phyloP scores from a whole-genome alignment of 495 filamentous ascomycete genomes.

The Apiosordaria backusii region DNA sequence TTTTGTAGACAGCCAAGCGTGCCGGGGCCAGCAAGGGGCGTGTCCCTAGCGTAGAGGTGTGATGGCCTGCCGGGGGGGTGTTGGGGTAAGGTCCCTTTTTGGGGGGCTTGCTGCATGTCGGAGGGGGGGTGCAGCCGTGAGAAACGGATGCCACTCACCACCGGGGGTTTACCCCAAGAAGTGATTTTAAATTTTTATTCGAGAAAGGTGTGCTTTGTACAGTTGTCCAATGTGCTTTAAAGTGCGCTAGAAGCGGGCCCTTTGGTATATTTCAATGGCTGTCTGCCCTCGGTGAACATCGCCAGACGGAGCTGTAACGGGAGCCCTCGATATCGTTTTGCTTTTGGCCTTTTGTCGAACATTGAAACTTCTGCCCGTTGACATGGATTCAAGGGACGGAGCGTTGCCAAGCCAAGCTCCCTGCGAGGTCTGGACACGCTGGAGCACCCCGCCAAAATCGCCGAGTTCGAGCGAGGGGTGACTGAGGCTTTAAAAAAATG shows the following conservation, averaged over 20 bases:
- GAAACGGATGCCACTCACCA: conserved; percentile 7
- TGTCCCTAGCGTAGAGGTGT: conserved; percentile 12
- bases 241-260: neutral
- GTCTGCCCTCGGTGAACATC: neutral
- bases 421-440: conserved; percentile 10
- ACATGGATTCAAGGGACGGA: conserved; percentile 6
- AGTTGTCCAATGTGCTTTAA: neutral
- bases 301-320: neutral
- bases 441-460: conserved; percentile 12
- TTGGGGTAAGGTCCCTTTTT: conserved; percentile 8
- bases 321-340: neutral
- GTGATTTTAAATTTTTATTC: neutral
- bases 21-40: conserved; percentile 8
- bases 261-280: neutral
- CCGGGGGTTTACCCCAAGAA: conserved; percentile 10
- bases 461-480: conserved; percentile 11
- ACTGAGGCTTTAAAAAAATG: conserved; percentile 17
- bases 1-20: conserved; percentile 12
- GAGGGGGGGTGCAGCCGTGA: conserved; percentile 13
- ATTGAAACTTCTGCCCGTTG: neutral
- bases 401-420: conserved; percentile 6
- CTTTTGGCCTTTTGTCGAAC: neutral
- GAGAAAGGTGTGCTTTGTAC: neutral
- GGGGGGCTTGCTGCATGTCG: conserved; percentile 12
- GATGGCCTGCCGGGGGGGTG: neutral